Evolutionary conservation across 257 asterid genomes (phyloP), one percentile per base, ranked within the genome.

Genomic region (Solanum habrochaites): DNA sequence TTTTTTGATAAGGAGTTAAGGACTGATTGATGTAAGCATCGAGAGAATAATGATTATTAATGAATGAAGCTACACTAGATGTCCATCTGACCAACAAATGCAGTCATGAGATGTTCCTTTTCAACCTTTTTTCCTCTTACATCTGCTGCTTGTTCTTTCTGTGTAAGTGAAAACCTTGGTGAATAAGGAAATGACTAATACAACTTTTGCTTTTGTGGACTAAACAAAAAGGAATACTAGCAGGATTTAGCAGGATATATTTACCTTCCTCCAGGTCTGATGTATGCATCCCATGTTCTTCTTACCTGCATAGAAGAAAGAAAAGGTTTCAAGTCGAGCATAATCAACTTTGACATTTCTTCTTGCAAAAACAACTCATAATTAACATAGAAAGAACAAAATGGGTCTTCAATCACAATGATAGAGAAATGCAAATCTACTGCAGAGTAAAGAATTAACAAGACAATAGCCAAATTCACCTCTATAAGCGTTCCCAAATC

Each of bases 401-500:
- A 45, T 45, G 66, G 40, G 16, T n/a, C 89, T 62, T 43, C 56
- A 56, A 84, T 60, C 83, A 75, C 60, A 75, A 75, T n/a, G 39
- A 78, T 6, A 80, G 15, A 8, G 25, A 52, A 71, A 85, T n/a
- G 35, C 71, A 73, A 67, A 25, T 64, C 62, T 25, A 85, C 84
- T 20, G 32, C 86, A 85, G 47, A 83, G 88, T 71, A 70, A 69
- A 39, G 58, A 87, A 64, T 18, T 62, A 47, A 73, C 62, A 56
- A 84, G 82, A 74, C 13, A 40, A 60, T 60, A 40, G 37, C 39
- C 56, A 78, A 69, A 82, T 83, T 90, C 86, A 95, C 99, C 98
- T 97, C 99, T 83, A 97, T 93, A 86, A 97, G 98, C 0, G 98
- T 97, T 86, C 99, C 99, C 95, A 97, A 91, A 91, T 97, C 99